Percentiles rank a stretch among this genome's conserved stretches.
phyloP scores from a whole-genome alignment of 805 yeast genomes.

The Yarrowia sp. region DNA sequence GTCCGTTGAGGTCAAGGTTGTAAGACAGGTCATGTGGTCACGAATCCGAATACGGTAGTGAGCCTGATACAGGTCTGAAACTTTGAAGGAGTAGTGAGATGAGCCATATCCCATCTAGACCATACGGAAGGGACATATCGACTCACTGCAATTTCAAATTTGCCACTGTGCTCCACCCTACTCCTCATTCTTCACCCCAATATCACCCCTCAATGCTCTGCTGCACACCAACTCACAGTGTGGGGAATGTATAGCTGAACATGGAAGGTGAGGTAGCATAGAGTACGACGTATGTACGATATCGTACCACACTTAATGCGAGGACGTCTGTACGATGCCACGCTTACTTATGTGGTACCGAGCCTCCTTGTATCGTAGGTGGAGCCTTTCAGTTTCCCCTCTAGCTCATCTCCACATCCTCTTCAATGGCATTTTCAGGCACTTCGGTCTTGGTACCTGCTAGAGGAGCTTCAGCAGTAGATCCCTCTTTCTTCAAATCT shows the following conservation, averaged over 20 bases:
- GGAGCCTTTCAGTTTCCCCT: too few species aligned
- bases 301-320: neutral
- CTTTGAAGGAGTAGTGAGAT: too few species aligned
- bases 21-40: slow-evolving; percentile 26
- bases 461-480: slow-evolving; percentile 17
- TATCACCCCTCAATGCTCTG: too few species aligned
- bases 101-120: too few species aligned
- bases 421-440: slow-evolving; percentile 39
- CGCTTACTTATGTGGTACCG: too few species aligned
- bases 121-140: too few species aligned
- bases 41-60: neutral
- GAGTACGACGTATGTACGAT: neutral
- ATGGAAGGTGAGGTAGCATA: too few species aligned
- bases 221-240: neutral
- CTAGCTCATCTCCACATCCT: slow-evolving; percentile 35
- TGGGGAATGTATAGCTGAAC: slow-evolving; percentile 13
- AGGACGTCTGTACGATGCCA: too few species aligned
- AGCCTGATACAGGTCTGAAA: neutral
- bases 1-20: neutral
- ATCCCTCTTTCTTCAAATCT: slow-evolving; percentile 34
- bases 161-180: neutral
- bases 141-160: neutral
- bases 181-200: too few species aligned
- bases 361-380: too few species aligned
- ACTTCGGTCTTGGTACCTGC: slow-evolving; percentile 35